Percentiles rank a stretch among this genome's conserved stretches.
These are phyloP conservation scores for Stellera chamaejasme DNA, from an alignment of 345 rosid genomes.

Conservation along the genomic window DNA sequence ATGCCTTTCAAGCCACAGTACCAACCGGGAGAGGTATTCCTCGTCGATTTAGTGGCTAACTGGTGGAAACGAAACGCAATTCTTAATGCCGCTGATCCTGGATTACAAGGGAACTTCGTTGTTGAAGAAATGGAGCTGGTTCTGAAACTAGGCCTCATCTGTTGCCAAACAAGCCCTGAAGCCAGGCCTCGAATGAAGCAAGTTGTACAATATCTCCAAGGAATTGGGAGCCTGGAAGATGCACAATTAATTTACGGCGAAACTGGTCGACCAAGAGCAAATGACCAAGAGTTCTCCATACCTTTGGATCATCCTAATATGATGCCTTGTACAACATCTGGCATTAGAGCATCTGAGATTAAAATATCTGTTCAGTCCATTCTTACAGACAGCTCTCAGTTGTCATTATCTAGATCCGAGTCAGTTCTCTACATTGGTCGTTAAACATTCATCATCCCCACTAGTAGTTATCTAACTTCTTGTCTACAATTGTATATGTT, in stretches of 20 bases:
- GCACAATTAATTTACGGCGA: neutral
- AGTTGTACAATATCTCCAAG: conserved; percentile 20
- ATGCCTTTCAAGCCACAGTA: conserved; percentile 25
- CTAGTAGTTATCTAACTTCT: too few relatives aligned
- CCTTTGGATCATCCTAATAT: neutral
- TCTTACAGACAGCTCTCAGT: neutral
- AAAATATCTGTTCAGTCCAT: neutral
- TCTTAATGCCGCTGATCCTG: conserved; percentile 26
- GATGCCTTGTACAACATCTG: too few relatives aligned
- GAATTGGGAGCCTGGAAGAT: conserved; percentile 19
- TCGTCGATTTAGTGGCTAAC: conserved; percentile 30
- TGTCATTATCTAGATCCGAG: conserved; percentile 14
- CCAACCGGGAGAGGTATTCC: conserved; percentile 13
- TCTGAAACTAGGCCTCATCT: conserved; percentile 33
- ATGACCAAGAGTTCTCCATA: neutral
- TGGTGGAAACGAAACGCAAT: conserved; percentile 28
- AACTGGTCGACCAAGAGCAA: neutral
- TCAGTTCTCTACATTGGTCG: conserved; percentile 17
- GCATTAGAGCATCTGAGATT: neutral
- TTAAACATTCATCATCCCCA: neutral
- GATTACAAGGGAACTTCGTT: conserved; percentile 15
- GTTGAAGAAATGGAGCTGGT: conserved; percentile 34
- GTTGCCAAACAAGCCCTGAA: conserved; percentile 25
- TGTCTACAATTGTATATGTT: neutral
- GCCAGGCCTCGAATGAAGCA: conserved; percentile 28